Evolutionary conservation across 2,329 filamentous ascomycete species (phyloP).

Genomic region (Epichloe typhina): DNA sequence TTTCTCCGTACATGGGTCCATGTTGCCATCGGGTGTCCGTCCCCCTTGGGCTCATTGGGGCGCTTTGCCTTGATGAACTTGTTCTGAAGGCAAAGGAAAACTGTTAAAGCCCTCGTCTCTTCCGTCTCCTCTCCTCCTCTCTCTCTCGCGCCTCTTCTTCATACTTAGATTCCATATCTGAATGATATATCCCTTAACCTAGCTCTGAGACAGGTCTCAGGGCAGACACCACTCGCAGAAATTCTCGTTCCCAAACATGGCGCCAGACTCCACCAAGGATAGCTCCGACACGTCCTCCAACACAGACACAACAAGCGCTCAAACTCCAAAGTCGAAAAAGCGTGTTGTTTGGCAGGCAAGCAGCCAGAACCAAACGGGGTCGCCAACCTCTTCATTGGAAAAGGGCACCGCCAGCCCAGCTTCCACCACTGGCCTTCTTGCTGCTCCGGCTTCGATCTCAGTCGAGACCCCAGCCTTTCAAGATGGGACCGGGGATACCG

Average conservation of each 20-base stretch:
- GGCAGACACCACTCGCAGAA: slow-evolving; percentile 8
- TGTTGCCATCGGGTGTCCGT: neutral
- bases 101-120: neutral
- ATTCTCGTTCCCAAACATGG: slow-evolving; percentile 11
- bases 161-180: slow-evolving; percentile 1
- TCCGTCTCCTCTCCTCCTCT: neutral
- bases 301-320: slow-evolving; percentile 13
- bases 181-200: slow-evolving; percentile 2
- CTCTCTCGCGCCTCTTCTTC: neutral
- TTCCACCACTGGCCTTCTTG: neutral
- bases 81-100: neutral
- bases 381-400: slow-evolving; percentile 3
- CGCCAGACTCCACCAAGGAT: slow-evolving; percentile 14
- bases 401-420: slow-evolving; percentile 9
- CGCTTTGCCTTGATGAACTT: neutral
- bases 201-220: slow-evolving; percentile 14
- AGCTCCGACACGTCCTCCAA: slow-evolving; percentile 11
- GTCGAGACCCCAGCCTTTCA: neutral
- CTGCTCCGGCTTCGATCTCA: neutral
- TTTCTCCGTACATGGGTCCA: neutral
- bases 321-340: slow-evolving; percentile 26
- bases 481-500: neutral
- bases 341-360: slow-evolving; percentile 25
- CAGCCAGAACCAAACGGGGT: slow-evolving; percentile 8
- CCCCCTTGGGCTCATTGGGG: neutral